A percentile compares a stretch with the other conserved stretches of the same genome.
phyloP scores from a whole-genome alignment of 108 stramenopile genomes.

The Nitzschia sp. region DNA sequence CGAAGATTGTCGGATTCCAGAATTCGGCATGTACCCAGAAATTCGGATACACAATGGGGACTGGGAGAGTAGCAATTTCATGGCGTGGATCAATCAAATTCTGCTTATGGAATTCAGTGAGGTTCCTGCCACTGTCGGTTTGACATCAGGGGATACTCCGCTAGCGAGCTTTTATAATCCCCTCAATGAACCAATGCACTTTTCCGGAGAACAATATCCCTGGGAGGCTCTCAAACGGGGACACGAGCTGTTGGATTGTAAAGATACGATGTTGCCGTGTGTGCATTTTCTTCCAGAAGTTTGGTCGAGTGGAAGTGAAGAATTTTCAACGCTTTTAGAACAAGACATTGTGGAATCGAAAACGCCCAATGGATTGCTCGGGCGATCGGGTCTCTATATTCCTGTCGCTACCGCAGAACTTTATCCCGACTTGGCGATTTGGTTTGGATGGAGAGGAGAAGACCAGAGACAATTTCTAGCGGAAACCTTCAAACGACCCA shows the following conservation, averaged over 20 bases:
- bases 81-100: constrained; percentile 39
- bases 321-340: background rate
- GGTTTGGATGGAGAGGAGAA: constrained; percentile 38
- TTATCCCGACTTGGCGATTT: constrained; percentile 35
- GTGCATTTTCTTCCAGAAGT: constrained; percentile 30
- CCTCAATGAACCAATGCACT: constrained; percentile 24
- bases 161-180: constrained; percentile 30
- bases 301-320: constrained; percentile 18
- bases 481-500: constrained; percentile 38
- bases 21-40: constrained; percentile 30
- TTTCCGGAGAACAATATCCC: constrained; percentile 21
- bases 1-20: constrained; percentile 9
- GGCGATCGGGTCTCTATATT: constrained; percentile 27
- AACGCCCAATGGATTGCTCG: constrained; percentile 6
- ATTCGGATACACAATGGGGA: constrained; percentile 36
- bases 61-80: constrained; percentile 31
- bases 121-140: constrained; percentile 32
- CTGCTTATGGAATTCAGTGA: constrained; percentile 27
- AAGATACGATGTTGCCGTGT: constrained; percentile 13
- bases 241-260: background rate
- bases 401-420: constrained; percentile 21
- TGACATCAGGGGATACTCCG: constrained; percentile 8
- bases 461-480: constrained; percentile 29
- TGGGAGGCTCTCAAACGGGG: constrained; percentile 15
- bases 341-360: constrained; percentile 14